These are phyloP conservation scores for Talaromyces marneffei DNA, from an alignment of 2,329 filamentous ascomycete genomes.

Conservation along the genomic window DNA sequence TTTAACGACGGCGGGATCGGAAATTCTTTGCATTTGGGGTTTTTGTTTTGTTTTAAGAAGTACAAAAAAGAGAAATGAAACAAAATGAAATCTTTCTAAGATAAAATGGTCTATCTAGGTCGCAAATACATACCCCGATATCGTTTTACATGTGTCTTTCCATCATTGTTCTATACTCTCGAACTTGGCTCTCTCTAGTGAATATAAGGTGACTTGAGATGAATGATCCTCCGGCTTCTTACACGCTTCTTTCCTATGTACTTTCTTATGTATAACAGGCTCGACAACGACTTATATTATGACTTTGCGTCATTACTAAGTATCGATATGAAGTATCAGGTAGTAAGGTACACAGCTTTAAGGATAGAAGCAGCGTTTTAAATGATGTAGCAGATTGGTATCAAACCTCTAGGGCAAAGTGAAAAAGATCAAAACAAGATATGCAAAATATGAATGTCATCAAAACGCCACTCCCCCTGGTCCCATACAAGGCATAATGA, in stretches of 20 bases:
- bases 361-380: not conserved
- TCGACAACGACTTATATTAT: not conserved
- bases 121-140: not conserved
- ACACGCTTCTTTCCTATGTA: not conserved
- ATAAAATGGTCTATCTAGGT: not conserved
- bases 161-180: not conserved
- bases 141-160: not conserved
- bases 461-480: not conserved
- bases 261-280: not conserved
- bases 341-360: not conserved
- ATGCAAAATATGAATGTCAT: not conserved
- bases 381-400: not conserved
- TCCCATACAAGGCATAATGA: not conserved
- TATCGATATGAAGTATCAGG: not conserved
- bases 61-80: conserved; percentile 2
- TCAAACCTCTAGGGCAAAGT: not conserved
- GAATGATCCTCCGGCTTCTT: no score
- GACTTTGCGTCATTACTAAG: not conserved
- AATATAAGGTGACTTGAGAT: not conserved
- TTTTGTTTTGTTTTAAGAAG: conserved; percentile 5
- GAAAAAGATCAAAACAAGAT: not conserved
- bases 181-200: not conserved
- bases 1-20: conserved; percentile 8
- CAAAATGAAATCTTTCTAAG: conserved; percentile 7
- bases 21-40: conserved; percentile 9